A percentile compares a stretch with the other conserved stretches of the same genome.
phyloP scores from a whole-genome alignment of 2,329 filamentous ascomycete genomes.

The Paraconiothyrium sp. region DNA sequence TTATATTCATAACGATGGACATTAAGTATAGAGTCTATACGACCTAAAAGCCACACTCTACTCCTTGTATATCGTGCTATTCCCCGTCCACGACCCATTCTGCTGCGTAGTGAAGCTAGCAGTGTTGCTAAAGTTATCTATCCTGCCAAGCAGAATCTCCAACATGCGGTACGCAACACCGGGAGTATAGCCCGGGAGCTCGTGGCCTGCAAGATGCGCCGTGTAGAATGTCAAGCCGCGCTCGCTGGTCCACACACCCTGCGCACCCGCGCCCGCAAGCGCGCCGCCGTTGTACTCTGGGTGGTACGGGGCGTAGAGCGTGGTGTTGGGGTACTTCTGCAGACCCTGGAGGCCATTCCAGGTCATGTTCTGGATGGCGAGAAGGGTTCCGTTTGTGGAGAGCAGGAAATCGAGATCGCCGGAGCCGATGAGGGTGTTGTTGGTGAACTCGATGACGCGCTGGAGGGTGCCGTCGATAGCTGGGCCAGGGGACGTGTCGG shows the following conservation, averaged over 20 bases:
- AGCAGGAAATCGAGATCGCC: slow-evolving; percentile 61
- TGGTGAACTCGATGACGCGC: slow-evolving; percentile 61
- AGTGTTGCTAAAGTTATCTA: slow-evolving; percentile 48
- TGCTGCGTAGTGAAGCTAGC: slow-evolving; percentile 49
- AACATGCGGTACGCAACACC: slow-evolving; percentile 54
- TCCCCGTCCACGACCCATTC: slow-evolving; percentile 44
- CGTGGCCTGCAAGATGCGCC: slow-evolving; percentile 53
- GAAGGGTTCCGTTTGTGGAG: slow-evolving; percentile 61
- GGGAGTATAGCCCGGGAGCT: slow-evolving; percentile 56
- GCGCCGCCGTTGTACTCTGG: slow-evolving; percentile 52
- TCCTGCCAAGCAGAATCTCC: slow-evolving; percentile 54
- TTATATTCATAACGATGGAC: too few species aligned
- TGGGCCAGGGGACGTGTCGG: slow-evolving; percentile 51
- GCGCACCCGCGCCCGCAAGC: slow-evolving; percentile 52
- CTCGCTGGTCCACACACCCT: slow-evolving; percentile 55
- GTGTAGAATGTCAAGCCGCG: slow-evolving; percentile 59
- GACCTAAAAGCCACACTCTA: not conserved
- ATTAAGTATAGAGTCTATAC: too few species aligned
- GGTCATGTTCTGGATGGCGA: slow-evolving; percentile 64
- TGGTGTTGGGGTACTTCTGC: slow-evolving; percentile 51
- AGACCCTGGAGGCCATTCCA: slow-evolving; percentile 62
- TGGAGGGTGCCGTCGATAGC: slow-evolving; percentile 54
- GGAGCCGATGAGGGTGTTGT: slow-evolving; percentile 61
- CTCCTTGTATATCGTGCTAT: slow-evolving; percentile 37
- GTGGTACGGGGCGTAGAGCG: slow-evolving; percentile 57